Conservation (phyloP, 345 rosid genomes). For the Barbarea vulgaris region DNA sequence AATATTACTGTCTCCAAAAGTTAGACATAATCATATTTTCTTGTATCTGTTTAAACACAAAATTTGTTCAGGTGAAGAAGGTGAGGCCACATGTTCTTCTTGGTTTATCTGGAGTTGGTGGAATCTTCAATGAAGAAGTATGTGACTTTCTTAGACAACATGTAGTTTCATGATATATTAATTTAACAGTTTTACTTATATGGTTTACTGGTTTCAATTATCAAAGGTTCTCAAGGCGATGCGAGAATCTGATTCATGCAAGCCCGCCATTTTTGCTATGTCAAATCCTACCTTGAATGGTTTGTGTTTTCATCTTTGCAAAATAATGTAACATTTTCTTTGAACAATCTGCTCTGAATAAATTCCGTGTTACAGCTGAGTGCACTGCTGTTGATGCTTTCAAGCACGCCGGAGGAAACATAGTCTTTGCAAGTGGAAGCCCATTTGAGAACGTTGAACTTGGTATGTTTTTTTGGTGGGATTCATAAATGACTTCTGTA, state of each 20-base stretch:
- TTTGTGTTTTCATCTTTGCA: constrained; percentile 41
- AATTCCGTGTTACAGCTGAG: constrained; percentile 66
- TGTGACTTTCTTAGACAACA: constrained; percentile 11
- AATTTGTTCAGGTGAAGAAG: constrained; percentile 69
- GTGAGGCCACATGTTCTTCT: constrained; percentile 93
- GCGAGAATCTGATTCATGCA: constrained; percentile 79
- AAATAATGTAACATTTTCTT: constrained; percentile 23
- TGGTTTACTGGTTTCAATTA: constrained; percentile 11
- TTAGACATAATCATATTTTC: not conserved
- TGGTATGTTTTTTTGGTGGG: constrained; percentile 47
- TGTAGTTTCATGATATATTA: constrained; percentile 3
- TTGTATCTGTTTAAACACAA: constrained; percentile 25
- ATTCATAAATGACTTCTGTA: constrained; percentile 11
- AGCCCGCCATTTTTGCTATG: constrained; percentile 97
- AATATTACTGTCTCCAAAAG: not conserved
- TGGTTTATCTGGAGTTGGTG: constrained; percentile 99
- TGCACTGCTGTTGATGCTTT: constrained; percentile 96
- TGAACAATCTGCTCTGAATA: constrained; percentile 23
- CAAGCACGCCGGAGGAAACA: constrained; percentile 86
- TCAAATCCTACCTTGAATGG: constrained; percentile 97
- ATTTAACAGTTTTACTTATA: constrained; percentile 3
- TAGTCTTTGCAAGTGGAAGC: constrained; percentile 97
- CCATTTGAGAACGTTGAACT: constrained; percentile 87
- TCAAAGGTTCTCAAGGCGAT: constrained; percentile 87
- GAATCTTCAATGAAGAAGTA: constrained; percentile 88